Base-by-base conservation (phyloP, 371 early-diverging fungal species). In the Mucor saturninus region DNA sequence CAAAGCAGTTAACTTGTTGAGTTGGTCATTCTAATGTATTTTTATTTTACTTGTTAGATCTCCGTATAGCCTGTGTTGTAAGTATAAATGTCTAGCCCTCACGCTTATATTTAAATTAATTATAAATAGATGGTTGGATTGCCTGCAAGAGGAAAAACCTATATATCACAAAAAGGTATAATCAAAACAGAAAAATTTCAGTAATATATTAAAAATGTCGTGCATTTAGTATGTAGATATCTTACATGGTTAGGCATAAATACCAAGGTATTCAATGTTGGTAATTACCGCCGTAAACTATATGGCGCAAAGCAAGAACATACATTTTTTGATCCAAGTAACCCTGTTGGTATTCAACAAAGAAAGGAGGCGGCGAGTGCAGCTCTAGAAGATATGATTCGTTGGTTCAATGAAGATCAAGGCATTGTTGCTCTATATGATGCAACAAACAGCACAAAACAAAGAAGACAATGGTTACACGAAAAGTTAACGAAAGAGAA, bases 211-310 rank as follows among this genome's bases (percentile, higher is more conserved):
- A 13, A 45, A 39, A 39, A 54, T 1, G 37, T 52, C 13, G 9
- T 45, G 28, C 1, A 5, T 49, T 31, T 64, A 92, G 91, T 96
- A 9, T 90, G 92, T 54, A 85, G 97, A 29, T 98, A 97, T 77
- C 84, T 98, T 67, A 86, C 87, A 49, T 98, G 99, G 99, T 80
- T 98, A 39, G 98, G 98, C 37, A 93, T 97, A 31, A 86, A 86
- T 42, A 89, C 95, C 13, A 83, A 91, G 65, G 92, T 95, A 9
- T 98, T 96, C 72, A 95, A 95, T 67, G 95, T 98, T 43, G 98
- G 96, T 46, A 90, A 94, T 64, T 96, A 97, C 79, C 88, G 97
- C 21, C 86, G 98, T 30, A 83, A 93, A 57, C 71, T 91, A 5
- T 88, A 85, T 56, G 98, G 99, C 28, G 90, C 96, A 11, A 73